Evolutionary conservation across 2,329 filamentous ascomycete species (phyloP).

Genomic region (Graphilbum sp.): DNA sequence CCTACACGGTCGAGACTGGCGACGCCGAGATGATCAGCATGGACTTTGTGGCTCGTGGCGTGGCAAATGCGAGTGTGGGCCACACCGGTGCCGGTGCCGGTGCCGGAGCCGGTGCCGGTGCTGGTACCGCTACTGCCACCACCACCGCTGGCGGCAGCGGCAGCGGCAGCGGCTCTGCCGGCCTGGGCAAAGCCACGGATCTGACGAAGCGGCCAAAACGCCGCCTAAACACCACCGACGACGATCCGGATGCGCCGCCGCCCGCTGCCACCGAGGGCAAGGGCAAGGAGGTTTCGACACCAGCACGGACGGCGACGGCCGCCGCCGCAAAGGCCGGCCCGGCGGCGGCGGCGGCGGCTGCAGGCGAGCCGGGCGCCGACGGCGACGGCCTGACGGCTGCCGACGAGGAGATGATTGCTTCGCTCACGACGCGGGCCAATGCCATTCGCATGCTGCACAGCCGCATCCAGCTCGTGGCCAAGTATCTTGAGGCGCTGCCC

Average conservation of each 20-base stretch:
- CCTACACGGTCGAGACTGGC: constrained; percentile 80
- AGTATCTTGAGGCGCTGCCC: constrained; percentile 63
- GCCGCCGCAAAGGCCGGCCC: too few relatives aligned
- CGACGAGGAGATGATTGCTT: constrained; percentile 44
- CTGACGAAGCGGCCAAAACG: background rate
- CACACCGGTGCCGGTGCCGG: constrained; percentile 18
- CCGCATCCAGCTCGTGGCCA: constrained; percentile 52
- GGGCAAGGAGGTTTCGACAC: constrained; percentile 6
- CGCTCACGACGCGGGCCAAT: constrained; percentile 75
- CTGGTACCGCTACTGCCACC: constrained; percentile 12
- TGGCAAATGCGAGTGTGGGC: constrained; percentile 46
- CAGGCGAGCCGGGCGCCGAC: constrained; percentile 15
- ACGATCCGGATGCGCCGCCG: background rate
- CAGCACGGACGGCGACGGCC: constrained; percentile 10
- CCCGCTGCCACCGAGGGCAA: too few relatives aligned
- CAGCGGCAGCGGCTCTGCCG: background rate
- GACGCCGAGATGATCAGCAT: constrained; percentile 97
- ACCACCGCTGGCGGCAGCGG: constrained; percentile 26
- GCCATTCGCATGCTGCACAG: constrained; percentile 85
- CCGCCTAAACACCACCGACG: background rate
- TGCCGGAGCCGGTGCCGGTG: background rate
- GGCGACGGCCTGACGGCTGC: constrained; percentile 34
- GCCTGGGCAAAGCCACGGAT: background rate
- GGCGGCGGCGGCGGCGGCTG: background rate
- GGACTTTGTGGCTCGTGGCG: constrained; percentile 76